phyloP scores from a whole-genome alignment of 768 basidiomycete species.

The Hypsizygus marmoreus region DNA sequence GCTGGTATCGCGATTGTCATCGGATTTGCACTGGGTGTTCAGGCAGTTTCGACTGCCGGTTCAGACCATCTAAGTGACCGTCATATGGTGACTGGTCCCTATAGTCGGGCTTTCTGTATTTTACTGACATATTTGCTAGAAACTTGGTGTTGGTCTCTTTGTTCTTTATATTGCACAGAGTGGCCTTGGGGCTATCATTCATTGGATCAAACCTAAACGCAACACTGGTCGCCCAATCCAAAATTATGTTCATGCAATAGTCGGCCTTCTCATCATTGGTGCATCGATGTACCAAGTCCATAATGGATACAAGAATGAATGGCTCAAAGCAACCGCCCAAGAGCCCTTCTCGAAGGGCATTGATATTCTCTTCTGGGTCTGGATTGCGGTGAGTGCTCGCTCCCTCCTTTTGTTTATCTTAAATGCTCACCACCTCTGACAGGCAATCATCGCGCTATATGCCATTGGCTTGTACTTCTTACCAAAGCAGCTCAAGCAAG shows the following conservation, averaged over 20 bases:
- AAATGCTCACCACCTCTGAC: constrained; percentile 5
- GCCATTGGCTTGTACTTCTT: constrained; percentile 42
- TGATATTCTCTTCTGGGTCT: constrained; percentile 46
- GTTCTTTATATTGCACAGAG: constrained; percentile 52
- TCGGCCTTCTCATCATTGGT: constrained; percentile 52
- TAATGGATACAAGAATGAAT: constrained; percentile 49
- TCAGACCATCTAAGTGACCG: constrained; percentile 40
- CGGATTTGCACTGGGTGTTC: constrained; percentile 47
- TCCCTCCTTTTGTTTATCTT: neutral
- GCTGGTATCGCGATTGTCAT: constrained; percentile 45
- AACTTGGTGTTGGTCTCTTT: constrained; percentile 52
- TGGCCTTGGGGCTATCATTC: constrained; percentile 51
- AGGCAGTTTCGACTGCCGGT: constrained; percentile 34
- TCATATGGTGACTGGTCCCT: constrained; percentile 44
- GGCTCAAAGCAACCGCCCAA: constrained; percentile 47
- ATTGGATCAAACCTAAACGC: constrained; percentile 49
- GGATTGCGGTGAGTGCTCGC: constrained; percentile 44
- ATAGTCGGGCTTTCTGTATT: neutral
- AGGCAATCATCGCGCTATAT: constrained; percentile 48
- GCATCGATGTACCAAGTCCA: constrained; percentile 53
- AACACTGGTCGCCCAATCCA: constrained; percentile 43
- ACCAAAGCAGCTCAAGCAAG: constrained; percentile 50
- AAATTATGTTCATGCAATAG: constrained; percentile 59
- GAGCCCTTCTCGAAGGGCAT: constrained; percentile 35
- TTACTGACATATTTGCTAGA: constrained; percentile 28